A percentile compares a stretch with the other conserved stretches of the same genome.
phyloP scores from a whole-genome alignment of 371 early-diverging fungal genomes.

The Syncephalastrum monosporum region DNA sequence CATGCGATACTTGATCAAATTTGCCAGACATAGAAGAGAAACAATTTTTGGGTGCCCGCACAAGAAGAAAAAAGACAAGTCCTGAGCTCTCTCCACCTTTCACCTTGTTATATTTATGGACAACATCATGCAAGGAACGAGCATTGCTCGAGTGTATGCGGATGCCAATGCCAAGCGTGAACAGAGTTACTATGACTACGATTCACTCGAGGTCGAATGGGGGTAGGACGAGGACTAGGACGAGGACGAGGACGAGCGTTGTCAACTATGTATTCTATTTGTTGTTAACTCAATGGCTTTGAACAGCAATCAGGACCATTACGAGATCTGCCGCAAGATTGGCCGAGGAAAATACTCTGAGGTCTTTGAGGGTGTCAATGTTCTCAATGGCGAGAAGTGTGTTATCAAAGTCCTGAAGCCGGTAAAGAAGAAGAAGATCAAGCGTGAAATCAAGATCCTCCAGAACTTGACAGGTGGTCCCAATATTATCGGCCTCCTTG shows the following conservation, averaged over 20 bases:
- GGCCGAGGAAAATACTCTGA: slow-evolving; percentile 99
- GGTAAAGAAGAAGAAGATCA: slow-evolving; percentile 99
- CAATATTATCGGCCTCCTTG: slow-evolving; percentile 92
- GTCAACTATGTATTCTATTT: neutral
- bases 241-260: no score
- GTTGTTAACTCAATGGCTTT: neutral
- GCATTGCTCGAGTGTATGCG: slow-evolving; percentile 77
- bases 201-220: slow-evolving; percentile 57
- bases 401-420: slow-evolving; percentile 99
- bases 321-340: slow-evolving; percentile 95
- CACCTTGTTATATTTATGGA: slow-evolving; percentile 9
- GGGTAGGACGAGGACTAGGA: slow-evolving; percentile 53
- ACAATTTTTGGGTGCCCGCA: no score
- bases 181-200: slow-evolving; percentile 92
- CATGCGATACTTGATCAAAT: no score
- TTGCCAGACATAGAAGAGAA: no score
- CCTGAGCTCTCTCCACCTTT: no score
- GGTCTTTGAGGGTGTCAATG: slow-evolving; percentile 98
- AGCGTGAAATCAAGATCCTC: slow-evolving; percentile 98
- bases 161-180: slow-evolving; percentile 78
- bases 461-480: slow-evolving; percentile 96
- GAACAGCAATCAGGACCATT: slow-evolving; percentile 78
- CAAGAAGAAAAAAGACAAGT: no score
- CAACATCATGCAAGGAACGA: slow-evolving; percentile 22
- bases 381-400: slow-evolving; percentile 76